phyloP scores from a whole-genome alignment of 2,329 filamentous ascomycete genomes.

The Calonectria pauciramosa region DNA sequence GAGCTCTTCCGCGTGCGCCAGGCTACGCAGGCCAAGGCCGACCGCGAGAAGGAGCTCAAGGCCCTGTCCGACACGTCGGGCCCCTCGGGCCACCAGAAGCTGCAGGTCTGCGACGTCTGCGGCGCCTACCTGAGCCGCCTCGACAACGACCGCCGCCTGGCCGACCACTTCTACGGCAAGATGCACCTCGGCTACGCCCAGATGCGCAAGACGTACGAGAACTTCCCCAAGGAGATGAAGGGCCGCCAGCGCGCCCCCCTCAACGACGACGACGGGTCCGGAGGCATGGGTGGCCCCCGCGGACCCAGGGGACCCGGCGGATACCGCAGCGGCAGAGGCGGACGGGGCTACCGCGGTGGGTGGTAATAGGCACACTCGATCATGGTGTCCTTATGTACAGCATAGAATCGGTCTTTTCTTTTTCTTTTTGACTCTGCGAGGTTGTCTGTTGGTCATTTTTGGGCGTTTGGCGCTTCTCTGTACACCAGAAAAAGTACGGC shows the following conservation, averaged over 20 bases:
- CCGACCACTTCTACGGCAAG: constrained; percentile 99
- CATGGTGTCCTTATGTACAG: background rate
- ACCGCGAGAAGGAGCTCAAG: constrained; percentile 90
- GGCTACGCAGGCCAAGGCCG: constrained; percentile 84
- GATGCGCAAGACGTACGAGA: constrained; percentile 94
- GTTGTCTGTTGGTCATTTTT: constrained; percentile 19
- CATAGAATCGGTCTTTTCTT: background rate
- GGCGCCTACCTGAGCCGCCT: constrained; percentile 93
- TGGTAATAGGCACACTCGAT: constrained; percentile 52
- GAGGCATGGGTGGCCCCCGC: constrained; percentile 68
- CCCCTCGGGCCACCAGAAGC: constrained; percentile 94
- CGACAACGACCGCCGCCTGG: constrained; percentile 93
- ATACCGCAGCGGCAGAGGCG: constrained; percentile 63
- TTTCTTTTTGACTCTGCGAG: background rate
- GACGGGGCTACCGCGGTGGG: constrained; percentile 63
- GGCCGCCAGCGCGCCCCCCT: constrained; percentile 74
- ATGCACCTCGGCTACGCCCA: constrained; percentile 99
- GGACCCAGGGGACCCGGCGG: constrained; percentile 58
- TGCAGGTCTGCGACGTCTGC: constrained; percentile 98
- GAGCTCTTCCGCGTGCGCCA: constrained; percentile 90
- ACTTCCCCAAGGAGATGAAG: constrained; percentile 89
- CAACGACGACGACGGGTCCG: constrained; percentile 64
- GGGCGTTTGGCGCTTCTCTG: constrained; percentile 39
- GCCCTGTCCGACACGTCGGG: constrained; percentile 91
- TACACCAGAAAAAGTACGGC: constrained; percentile 30